Conservation (phyloP, 2,329 filamentous ascomycete species). For the Penicillium oxalicum region DNA sequence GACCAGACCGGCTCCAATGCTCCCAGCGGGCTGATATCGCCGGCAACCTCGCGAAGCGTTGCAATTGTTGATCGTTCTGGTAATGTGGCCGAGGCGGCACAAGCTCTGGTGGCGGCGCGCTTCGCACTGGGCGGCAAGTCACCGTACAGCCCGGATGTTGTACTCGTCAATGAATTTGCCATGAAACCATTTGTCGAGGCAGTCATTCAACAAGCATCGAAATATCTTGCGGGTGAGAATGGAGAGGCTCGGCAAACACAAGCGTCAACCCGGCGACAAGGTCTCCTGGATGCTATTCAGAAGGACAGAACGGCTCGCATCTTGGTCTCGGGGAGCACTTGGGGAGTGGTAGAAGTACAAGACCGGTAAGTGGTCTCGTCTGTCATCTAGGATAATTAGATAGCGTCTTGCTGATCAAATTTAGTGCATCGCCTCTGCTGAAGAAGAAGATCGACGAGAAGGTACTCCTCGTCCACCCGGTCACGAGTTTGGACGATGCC, state of each 20-base stretch:
- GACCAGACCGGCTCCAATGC: conserved; percentile 9
- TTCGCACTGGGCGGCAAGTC: conserved; percentile 53
- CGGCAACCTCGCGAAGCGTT: conserved; percentile 35
- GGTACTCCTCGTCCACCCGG: conserved; percentile 42
- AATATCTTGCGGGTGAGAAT: conserved; percentile 20
- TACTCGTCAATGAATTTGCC: conserved; percentile 60
- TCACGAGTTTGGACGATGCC: conserved; percentile 50
- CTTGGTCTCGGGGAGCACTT: conserved; percentile 26
- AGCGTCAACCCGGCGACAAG: conserved; percentile 12
- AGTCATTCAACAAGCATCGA: conserved; percentile 35
- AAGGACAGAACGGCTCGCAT: conserved; percentile 24
- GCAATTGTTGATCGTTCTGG: conserved; percentile 58
- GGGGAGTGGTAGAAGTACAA: conserved; percentile 26
- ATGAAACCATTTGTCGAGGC: conserved; percentile 51
- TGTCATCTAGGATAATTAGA: too few relatives aligned
- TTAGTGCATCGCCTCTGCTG: conserved; percentile 23
- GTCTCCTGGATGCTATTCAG: conserved; percentile 16
- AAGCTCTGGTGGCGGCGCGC: conserved; percentile 48
- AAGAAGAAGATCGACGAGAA: conserved; percentile 39
- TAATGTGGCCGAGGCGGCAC: conserved; percentile 49
- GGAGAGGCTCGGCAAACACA: conserved; percentile 16
- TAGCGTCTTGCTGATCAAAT: not conserved
- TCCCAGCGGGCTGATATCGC: conserved; percentile 23
- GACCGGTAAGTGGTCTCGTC: conserved; percentile 17
- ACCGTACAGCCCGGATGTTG: conserved; percentile 56